These are phyloP conservation scores for Candida sakaeoensis DNA, from an alignment of 805 yeast genomes.

Conservation along the genomic window DNA sequence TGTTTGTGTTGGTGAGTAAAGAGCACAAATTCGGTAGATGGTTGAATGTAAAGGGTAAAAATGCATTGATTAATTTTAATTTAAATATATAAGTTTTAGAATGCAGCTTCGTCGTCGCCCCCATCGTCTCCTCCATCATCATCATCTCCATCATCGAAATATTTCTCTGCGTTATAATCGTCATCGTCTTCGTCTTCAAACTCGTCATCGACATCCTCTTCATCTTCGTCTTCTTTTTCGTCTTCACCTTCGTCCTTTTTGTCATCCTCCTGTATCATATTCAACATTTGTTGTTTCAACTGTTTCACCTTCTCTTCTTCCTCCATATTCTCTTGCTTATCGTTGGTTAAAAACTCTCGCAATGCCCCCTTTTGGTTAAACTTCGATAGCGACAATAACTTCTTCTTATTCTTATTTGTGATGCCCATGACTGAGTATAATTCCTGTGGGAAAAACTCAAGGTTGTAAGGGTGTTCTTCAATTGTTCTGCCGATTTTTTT, in stretches of 20 bases:
- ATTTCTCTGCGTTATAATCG: slow-evolving; percentile 76
- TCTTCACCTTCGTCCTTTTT: slow-evolving; percentile 33
- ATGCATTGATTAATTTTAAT: slow-evolving; percentile 51
- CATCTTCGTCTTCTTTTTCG: slow-evolving; percentile 44
- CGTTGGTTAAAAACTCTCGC: slow-evolving; percentile 26
- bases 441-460: slow-evolving; percentile 74
- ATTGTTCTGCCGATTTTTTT: slow-evolving; percentile 68
- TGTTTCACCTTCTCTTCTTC: slow-evolving; percentile 28
- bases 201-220: slow-evolving; percentile 63
- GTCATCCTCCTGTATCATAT: slow-evolving; percentile 44
- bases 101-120: slow-evolving; percentile 73
- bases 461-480: slow-evolving; percentile 72
- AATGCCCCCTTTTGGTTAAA: slow-evolving; percentile 39
- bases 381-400: slow-evolving; percentile 40
- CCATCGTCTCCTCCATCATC: slow-evolving; percentile 56
- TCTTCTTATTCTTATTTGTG: slow-evolving; percentile 48
- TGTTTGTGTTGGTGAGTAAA: slow-evolving; percentile 66
- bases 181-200: slow-evolving; percentile 73
- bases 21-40: slow-evolving; percentile 91
- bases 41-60: slow-evolving; percentile 69
- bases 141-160: slow-evolving; percentile 67
- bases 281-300: slow-evolving; percentile 40
- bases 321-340: slow-evolving; percentile 23
- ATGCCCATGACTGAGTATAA: slow-evolving; percentile 69
- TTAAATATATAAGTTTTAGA: slow-evolving; percentile 36